Percentiles rank a stretch among this genome's conserved stretches.
phyloP scores from a whole-genome alignment of 352 stramenopile species.

The Phytophthora pisi region DNA sequence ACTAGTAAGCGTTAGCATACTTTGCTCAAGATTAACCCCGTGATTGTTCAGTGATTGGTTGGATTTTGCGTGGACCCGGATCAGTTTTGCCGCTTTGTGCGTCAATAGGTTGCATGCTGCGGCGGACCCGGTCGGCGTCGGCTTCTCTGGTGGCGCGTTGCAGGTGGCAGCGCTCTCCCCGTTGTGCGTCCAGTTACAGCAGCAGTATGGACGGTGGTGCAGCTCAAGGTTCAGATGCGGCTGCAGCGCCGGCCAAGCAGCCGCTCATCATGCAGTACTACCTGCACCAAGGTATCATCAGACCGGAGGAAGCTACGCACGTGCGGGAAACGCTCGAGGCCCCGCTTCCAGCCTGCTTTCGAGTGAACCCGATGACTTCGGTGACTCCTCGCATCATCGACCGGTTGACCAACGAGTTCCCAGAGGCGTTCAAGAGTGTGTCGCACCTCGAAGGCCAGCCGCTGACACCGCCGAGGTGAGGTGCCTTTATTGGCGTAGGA shows the following conservation, averaged over 20 bases:
- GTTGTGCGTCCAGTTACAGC: constrained; percentile 3
- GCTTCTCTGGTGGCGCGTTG: constrained; percentile 3
- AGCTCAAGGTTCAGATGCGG: neutral
- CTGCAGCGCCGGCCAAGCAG: constrained; percentile 29
- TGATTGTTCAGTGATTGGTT: constrained; percentile 32
- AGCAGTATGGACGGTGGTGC: constrained; percentile 13
- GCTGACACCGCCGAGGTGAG: constrained; percentile 44
- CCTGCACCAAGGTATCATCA: constrained; percentile 69
- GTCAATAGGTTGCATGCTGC: constrained; percentile 11
- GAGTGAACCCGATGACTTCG: constrained; percentile 57
- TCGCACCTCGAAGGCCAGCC: constrained; percentile 29
- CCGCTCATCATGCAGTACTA: constrained; percentile 76
- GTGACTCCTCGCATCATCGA: constrained; percentile 45
- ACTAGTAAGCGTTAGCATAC: constrained; percentile 10
- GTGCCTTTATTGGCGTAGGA: neutral
- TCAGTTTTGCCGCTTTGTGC: constrained; percentile 22
- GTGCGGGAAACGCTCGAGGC: constrained; percentile 58
- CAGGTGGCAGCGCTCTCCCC: constrained; percentile 14
- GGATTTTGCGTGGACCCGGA: constrained; percentile 25
- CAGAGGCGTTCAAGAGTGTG: constrained; percentile 45
- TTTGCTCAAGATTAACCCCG: constrained; percentile 34
- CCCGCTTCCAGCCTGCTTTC: constrained; percentile 74
- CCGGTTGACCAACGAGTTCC: constrained; percentile 52
- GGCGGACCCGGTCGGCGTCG: constrained; percentile 12
- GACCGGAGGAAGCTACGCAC: constrained; percentile 37